Conservation (phyloP, 306 rosid species). For the Ammopiptanthus mongolicus region DNA sequence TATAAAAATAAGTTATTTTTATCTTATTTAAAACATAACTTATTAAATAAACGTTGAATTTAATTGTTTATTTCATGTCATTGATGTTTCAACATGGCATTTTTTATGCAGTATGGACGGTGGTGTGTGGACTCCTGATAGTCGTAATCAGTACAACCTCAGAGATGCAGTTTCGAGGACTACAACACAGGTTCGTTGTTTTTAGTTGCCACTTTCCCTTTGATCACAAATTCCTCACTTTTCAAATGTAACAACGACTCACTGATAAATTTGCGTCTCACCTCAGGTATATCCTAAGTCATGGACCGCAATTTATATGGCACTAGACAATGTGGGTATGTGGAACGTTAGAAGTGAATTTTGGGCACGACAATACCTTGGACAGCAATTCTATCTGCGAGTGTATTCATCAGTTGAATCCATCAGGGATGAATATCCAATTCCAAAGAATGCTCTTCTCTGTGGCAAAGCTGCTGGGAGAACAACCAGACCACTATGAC, state of each 20-base stretch:
- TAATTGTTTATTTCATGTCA: too few relatives aligned
- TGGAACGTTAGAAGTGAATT: slow-evolving; percentile 86
- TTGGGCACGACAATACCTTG: slow-evolving; percentile 89
- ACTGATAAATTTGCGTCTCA: slow-evolving; percentile 12
- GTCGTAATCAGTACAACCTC: slow-evolving; percentile 70
- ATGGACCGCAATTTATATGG: slow-evolving; percentile 88
- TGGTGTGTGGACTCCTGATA: slow-evolving; percentile 70
- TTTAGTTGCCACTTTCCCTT: neutral
- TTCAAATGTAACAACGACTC: neutral
- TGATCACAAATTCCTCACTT: neutral
- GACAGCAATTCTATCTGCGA: slow-evolving; percentile 84
- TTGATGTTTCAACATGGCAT: neutral
- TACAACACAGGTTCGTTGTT: slow-evolving; percentile 71
- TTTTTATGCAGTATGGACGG: slow-evolving; percentile 73
- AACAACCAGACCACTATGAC: slow-evolving; percentile 27
- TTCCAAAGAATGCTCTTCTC: slow-evolving; percentile 88
- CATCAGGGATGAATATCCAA: slow-evolving; percentile 64
- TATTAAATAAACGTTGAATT: too few relatives aligned
- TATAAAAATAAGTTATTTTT: too few relatives aligned
- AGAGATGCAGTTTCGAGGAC: slow-evolving; percentile 72
- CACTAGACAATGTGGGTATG: slow-evolving; percentile 88
- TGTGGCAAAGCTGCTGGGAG: slow-evolving; percentile 76
- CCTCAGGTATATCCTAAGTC: slow-evolving; percentile 83
- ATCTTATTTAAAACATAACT: too few relatives aligned
- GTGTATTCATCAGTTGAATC: slow-evolving; percentile 74